These are phyloP conservation scores for Dipodascopsis uninucleata DNA, from an alignment of 805 yeast genomes.

Conservation along the genomic window DNA sequence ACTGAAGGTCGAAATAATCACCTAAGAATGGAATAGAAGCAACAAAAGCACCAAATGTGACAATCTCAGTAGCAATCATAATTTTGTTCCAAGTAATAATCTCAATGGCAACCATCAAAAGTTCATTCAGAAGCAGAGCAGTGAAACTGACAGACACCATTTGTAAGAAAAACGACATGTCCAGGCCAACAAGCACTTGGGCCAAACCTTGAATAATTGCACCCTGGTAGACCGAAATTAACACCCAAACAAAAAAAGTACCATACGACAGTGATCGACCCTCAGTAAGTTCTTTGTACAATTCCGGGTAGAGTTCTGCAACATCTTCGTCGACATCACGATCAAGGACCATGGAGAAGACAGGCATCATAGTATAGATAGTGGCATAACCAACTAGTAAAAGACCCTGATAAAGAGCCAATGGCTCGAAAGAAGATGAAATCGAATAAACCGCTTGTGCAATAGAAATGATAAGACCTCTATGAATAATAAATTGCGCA, in stretches of 20 bases:
- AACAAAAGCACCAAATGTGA: conserved; percentile 63
- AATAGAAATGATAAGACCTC: conserved; percentile 89
- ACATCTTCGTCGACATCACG: conserved; percentile 86
- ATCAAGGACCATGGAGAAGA: conserved; percentile 86
- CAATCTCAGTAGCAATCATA: conserved; percentile 69
- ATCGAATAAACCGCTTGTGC: conserved; percentile 93
- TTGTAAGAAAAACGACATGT: conserved; percentile 49
- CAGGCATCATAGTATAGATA: conserved; percentile 96
- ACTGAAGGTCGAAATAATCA: conserved; percentile 71
- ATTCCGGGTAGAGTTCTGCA: conserved; percentile 88
- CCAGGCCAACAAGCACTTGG: conserved; percentile 68
- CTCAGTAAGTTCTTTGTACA: conserved; percentile 84
- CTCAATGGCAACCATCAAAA: conserved; percentile 89
- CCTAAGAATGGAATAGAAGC: conserved; percentile 76
- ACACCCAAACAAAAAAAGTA: conserved; percentile 89
- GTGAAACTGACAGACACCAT: conserved; percentile 89
- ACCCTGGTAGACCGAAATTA: conserved; percentile 86
- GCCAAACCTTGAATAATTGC: conserved; percentile 74
- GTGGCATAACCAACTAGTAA: conserved; percentile 98
- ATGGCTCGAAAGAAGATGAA: conserved; percentile 82
- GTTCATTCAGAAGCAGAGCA: conserved; percentile 75
- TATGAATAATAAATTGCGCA: conserved; percentile 92
- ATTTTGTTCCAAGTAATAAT: conserved; percentile 78
- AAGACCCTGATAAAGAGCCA: conserved; percentile 94
- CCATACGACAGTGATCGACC: conserved; percentile 82